Base-by-base conservation (phyloP, 2,329 filamentous ascomycete genomes). In the Fusarium goolgardi region DNA sequence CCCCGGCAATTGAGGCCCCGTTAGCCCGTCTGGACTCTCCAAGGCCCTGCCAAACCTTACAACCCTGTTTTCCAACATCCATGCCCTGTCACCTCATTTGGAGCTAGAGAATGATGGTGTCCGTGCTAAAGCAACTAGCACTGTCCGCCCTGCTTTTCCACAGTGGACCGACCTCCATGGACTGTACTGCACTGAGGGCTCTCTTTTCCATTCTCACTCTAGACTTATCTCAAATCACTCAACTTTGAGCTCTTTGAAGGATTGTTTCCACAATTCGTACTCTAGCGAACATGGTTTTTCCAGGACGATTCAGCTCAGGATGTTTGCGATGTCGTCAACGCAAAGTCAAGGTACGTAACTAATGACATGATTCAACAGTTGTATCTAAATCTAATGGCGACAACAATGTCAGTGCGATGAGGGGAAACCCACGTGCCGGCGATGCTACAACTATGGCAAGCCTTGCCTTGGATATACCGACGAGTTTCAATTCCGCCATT, bases 391-490 rank as follows among this genome's bases (percentile, higher is more conserved):
- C 23, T 50, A 10, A 31, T 34, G 37, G 9, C 23, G 16, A 32
- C 43, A 16, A 54, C 34, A 21, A 54, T 27, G 15, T 23, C 37
- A 62, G 76, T 78, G 76, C 58, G 76, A 78, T 55, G 76, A 78
- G 49, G 58, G 50, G 18, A 78, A 76, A 40, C 76, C 76, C 3
- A 70, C 73, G 21, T 78, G 76, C 62, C 73, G 70, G 21, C 73
- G 76, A 51, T 78, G 73, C 46, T 59, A 72, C 55, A 71, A 75
- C 43, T 78, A 78, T 49, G 77, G 77, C 12, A 76, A 76, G 53
- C 70, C 72, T 2, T 78, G 77, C 23, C 71, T 72, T 3, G 77
- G 77, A 45, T 78, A 78, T 55, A 78, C 76, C 16, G 77, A 78
- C 55, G 72, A 76, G 59, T 78, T 78, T 50, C 75, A 78, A 31